Percentiles rank a stretch among this genome's conserved stretches.
These are phyloP conservation scores for Dendrobium chrysotoxum DNA, from an alignment of 106 monocot genomes.

Conservation along the genomic window DNA sequence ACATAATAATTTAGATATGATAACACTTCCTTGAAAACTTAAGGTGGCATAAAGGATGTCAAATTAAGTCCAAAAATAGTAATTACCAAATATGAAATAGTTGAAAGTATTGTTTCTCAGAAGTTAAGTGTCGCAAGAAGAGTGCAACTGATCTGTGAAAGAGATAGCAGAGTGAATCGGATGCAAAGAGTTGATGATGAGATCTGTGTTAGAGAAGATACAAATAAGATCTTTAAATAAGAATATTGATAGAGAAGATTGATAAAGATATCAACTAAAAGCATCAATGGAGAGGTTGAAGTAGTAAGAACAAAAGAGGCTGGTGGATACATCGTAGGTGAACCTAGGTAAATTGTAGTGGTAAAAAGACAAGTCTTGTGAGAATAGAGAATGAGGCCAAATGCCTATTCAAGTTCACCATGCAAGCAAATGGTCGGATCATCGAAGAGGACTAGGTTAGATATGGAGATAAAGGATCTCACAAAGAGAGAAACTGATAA, in stretches of 20 bases:
- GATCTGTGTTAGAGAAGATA: background rate
- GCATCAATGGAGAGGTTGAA: background rate
- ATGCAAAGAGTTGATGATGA: background rate
- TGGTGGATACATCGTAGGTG: background rate
- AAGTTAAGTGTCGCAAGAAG: background rate
- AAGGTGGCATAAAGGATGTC: background rate
- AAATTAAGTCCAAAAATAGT: background rate
- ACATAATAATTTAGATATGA: background rate
- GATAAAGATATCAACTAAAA: background rate
- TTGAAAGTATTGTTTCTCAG: background rate
- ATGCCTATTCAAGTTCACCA: background rate
- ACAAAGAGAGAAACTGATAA: background rate
- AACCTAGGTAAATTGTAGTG: background rate
- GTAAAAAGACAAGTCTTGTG: too few species aligned
- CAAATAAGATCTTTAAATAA: background rate
- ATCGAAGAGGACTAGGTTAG: background rate
- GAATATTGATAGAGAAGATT: background rate
- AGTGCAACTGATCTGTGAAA: background rate
- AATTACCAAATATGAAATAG: background rate
- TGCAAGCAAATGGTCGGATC: background rate
- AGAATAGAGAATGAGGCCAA: background rate
- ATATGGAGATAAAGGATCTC: background rate
- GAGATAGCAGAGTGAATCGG: background rate
- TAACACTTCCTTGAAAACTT: background rate
- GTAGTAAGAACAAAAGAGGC: background rate